Base-by-base conservation (phyloP, 768 basidiomycete genomes). In the Lactarius sp. region DNA sequence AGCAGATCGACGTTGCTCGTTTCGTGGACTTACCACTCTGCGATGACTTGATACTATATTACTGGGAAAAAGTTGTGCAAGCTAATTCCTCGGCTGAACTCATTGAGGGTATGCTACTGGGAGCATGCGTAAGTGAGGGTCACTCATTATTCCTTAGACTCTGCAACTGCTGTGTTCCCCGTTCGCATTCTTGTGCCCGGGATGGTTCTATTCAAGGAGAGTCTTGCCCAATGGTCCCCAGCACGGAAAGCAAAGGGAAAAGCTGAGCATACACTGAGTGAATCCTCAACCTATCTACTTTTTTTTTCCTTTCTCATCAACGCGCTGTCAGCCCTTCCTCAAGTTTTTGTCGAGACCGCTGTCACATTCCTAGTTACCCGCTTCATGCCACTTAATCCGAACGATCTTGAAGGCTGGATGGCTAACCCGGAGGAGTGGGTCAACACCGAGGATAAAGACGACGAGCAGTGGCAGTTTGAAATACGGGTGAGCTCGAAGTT, bases 351-450 rank as follows among this genome's bases (percentile, higher is more conserved):
- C 2, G 82, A 87, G 69, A 83, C 84, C 61, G 88, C 86, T 7
- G 88, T 87, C 41, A 78, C 83, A 64, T 76, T 94, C 7, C 81
- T 99, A 9, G 82, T 99, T 22, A 87, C 86, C 27, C 83, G 88
- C 9, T 87, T 96, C 70, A 86, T 99, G 73, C 92, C 92, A 13
- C 77, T 99, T 51, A 88, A 88, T 59, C 80, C 88, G 6, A 76
- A 80, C 1, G 96, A 98, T 73, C 79, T 98, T 10, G 85, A 92
- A 67, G 81, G 81, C 5, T 94, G 95, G 91, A 80, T 87, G 75
- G 80, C 81, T 16, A 92, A 95, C 71, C 94, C 95, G 0, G 96
- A 99, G 77, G 92, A 95, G 69, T 99, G 94, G 92, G 83, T 96
- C 12, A 91, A 92, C 63, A 74, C 84, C 10, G 94, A 98, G 74